Evolutionary conservation across 805 yeast genomes (phyloP), one percentile per base, ranked within the genome.

Genomic region (Saccharomycopsis sp.): DNA sequence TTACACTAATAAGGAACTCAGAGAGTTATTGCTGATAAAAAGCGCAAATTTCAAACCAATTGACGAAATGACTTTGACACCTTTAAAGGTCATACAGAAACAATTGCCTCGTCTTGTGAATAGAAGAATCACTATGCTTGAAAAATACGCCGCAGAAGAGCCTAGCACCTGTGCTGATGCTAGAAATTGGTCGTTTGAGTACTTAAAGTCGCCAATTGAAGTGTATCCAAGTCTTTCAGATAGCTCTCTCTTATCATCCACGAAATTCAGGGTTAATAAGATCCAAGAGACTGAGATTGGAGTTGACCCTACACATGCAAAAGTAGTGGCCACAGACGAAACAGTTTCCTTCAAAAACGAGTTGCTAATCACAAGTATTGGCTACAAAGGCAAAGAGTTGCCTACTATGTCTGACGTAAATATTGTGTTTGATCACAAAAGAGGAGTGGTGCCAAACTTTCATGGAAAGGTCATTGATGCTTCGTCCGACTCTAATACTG

Each of bases 1-100:
- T 24, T 94, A 92, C 69, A 87, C 97, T 2, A 93, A 89, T 64
- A 93, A 91, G 68, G 99, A 94, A 70, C 78, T 93, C 23, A 78
- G 97, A 67, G 98, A 94, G 68, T 73, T 93, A 42, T 74, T 92
- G 67, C 87, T 84, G 56, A 70, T 90, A 57, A 76, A 73, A 57
- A 71, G 72, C 3, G 75, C 76, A 17, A 71, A 68, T 12, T 80
- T 86, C 58, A 68, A 70, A 9, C 83, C 84, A 2, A 67, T 75
- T 52, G 78, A 79, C 7, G 75, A 75, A 0, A 72, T 73, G n/a
- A 64, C 70, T 20, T 62, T 74, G 2, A 64, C 65, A 14, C 69
- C 70, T n/a, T 67, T 74, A 44, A 68, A 68, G 38, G 59, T 67
- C 20, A 53, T 60, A 50, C 62, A 62, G 1, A 66, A 70, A 34